Conservation (phyloP, 495 filamentous ascomycete species). For the Podospora australis region DNA sequence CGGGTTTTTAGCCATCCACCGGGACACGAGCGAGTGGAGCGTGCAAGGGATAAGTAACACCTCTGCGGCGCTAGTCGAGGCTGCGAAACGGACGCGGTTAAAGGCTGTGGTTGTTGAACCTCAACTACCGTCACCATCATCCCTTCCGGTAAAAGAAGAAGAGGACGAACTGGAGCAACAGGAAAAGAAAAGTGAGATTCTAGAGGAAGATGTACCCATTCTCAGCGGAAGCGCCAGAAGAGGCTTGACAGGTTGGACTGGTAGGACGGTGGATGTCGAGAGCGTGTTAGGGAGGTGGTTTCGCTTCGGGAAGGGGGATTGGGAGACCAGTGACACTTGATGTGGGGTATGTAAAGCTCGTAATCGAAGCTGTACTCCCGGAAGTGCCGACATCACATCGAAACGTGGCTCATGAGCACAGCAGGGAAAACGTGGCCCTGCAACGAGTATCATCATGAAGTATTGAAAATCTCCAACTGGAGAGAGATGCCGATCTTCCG, state of each 20-base stretch:
- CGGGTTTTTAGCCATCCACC: constrained; percentile 61
- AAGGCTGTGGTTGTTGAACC: constrained; percentile 31
- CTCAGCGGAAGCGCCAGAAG: constrained; percentile 53
- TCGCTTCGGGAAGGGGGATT: constrained; percentile 41
- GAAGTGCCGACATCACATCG: no score
- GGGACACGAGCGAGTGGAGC: constrained; percentile 71
- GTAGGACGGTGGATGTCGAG: constrained; percentile 59
- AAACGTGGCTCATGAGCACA: no score
- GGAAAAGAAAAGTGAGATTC: constrained; percentile 35
- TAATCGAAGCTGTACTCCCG: no score
- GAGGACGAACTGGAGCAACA: constrained; percentile 9
- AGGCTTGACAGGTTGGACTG: constrained; percentile 55
- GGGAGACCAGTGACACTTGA: constrained; percentile 25
- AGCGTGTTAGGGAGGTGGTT: constrained; percentile 70
- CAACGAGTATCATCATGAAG: no score
- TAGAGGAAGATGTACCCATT: constrained; percentile 55
- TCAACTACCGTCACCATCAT: background rate
- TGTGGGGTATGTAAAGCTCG: no score
- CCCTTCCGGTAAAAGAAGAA: no score
- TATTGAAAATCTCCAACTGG: no score
- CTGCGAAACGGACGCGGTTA: constrained; percentile 40
- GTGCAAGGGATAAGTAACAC: constrained; percentile 74
- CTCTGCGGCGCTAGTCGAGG: constrained; percentile 60
- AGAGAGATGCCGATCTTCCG: no score
- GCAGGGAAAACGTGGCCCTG: no score